phyloP scores from a whole-genome alignment of 1,284 basidiomycete genomes.

The Austroboletus rostrupii region DNA sequence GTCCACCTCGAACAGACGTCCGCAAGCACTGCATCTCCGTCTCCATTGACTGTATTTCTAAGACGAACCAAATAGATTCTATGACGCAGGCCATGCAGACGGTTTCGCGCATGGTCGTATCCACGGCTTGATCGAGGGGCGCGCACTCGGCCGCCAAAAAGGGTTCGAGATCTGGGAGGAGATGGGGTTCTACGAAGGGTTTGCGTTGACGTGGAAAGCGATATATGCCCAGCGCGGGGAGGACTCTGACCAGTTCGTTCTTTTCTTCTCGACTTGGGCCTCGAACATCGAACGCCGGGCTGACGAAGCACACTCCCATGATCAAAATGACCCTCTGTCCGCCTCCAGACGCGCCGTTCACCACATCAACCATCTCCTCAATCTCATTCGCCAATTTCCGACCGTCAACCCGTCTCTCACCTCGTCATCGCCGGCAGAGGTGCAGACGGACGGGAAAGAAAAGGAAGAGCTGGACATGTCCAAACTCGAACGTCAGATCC shows the following conservation, averaged over 20 bases:
- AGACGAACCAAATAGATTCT: constrained; percentile 56
- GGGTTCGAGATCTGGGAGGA: constrained; percentile 98
- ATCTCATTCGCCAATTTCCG: constrained; percentile 76
- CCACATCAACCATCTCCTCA: constrained; percentile 67
- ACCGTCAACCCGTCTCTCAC: constrained; percentile 58
- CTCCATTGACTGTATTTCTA: no score
- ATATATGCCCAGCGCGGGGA: constrained; percentile 40
- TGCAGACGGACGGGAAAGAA: not conserved
- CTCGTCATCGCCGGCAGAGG: constrained; percentile 20
- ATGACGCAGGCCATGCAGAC: constrained; percentile 69
- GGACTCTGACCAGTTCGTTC: constrained; percentile 44
- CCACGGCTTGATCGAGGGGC: constrained; percentile 89
- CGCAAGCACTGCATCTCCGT: constrained; percentile 11
- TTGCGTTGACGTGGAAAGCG: constrained; percentile 67
- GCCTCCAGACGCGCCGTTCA: constrained; percentile 51
- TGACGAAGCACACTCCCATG: not conserved
- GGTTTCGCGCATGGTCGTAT: constrained; percentile 83
- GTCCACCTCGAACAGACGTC: constrained; percentile 72
- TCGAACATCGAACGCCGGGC: not conserved
- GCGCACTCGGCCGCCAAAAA: constrained; percentile 87
- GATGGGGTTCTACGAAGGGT: constrained; percentile 88
- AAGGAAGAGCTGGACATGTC: not conserved
- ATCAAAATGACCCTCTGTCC: no score
- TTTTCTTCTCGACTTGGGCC: not conserved
- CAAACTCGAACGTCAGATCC: not conserved